These are phyloP conservation scores for Leucocoprinus birnbaumii DNA, from an alignment of 768 basidiomycete species.

Conservation along the genomic window DNA sequence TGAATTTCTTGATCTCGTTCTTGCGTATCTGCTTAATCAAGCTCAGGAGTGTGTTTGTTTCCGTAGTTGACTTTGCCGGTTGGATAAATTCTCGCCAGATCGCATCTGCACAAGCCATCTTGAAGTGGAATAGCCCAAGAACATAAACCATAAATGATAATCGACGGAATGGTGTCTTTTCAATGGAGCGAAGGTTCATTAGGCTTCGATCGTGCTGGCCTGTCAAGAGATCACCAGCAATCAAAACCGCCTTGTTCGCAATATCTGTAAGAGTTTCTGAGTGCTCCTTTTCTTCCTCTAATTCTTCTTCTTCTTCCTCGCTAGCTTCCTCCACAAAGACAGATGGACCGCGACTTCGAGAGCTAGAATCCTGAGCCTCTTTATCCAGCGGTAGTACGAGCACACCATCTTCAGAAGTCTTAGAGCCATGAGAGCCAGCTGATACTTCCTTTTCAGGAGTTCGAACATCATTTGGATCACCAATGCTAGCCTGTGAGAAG, in stretches of 20 bases:
- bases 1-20: conserved; percentile 9
- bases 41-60: conserved; percentile 14
- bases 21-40: neutral
- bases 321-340: too few relatives aligned
- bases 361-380: too few relatives aligned
- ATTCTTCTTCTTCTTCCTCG: too few relatives aligned
- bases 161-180: conserved; percentile 24
- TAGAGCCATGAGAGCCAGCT: too few relatives aligned
- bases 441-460: neutral
- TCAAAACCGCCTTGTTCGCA: neutral
- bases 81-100: conserved; percentile 25
- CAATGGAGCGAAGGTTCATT: neutral
- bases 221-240: neutral
- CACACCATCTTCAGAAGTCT: neutral
- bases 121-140: conserved; percentile 28
- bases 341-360: too few relatives aligned
- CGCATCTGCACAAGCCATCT: conserved; percentile 31
- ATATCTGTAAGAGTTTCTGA: neutral
- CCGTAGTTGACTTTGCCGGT: conserved; percentile 20
- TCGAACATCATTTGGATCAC: neutral
- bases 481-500: neutral
- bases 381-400: too few relatives aligned
- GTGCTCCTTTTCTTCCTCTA: too few relatives aligned
- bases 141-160: conserved; percentile 31
- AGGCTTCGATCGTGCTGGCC: neutral